These are phyloP conservation scores for Claviceps capensis DNA, from an alignment of 2,329 filamentous ascomycete species.

Conservation along the genomic window DNA sequence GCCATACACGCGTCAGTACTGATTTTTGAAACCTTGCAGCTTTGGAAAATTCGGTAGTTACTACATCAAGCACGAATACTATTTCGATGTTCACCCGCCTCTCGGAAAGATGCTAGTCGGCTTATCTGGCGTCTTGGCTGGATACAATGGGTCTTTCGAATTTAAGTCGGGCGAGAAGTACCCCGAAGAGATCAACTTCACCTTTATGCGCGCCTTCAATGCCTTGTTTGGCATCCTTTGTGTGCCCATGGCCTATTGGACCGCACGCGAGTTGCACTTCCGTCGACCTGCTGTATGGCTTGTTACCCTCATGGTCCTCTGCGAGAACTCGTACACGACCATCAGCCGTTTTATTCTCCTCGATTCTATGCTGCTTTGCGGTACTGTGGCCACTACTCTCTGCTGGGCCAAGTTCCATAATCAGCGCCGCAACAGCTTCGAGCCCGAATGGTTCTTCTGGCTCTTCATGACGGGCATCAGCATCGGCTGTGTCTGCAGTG, in stretches of 20 bases:
- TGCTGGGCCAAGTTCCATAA: conserved; percentile 97
- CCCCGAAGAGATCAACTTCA: conserved; percentile 86
- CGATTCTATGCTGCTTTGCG: conserved; percentile 96
- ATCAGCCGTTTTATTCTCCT: conserved; percentile 97
- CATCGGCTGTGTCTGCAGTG: conserved; percentile 95
- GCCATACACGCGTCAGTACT: conserved; percentile 1
- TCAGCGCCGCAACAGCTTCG: conserved; percentile 73
- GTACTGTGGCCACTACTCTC: conserved; percentile 92
- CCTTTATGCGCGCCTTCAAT: conserved; percentile 98
- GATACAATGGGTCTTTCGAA: conserved; percentile 98
- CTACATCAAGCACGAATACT: conserved; percentile 98
- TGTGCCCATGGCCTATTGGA: conserved; percentile 89
- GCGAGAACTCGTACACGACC: conserved; percentile 98
- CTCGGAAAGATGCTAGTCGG: conserved; percentile 98
- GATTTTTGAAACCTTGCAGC: conserved; percentile 28
- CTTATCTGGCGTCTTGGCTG: conserved; percentile 86
- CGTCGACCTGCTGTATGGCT: conserved; percentile 83
- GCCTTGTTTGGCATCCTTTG: conserved; percentile 86
- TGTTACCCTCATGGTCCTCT: conserved; percentile 90
- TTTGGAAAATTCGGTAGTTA: conserved; percentile 98
- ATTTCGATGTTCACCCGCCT: conserved; percentile 84
- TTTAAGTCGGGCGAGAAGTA: conserved; percentile 98
- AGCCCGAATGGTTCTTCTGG: conserved; percentile 88
- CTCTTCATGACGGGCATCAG: conserved; percentile 85
- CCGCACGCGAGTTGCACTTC: conserved; percentile 80